Base-by-base conservation (phyloP, 2,329 filamentous ascomycete species). In the Trichoderma arundinaceum region DNA sequence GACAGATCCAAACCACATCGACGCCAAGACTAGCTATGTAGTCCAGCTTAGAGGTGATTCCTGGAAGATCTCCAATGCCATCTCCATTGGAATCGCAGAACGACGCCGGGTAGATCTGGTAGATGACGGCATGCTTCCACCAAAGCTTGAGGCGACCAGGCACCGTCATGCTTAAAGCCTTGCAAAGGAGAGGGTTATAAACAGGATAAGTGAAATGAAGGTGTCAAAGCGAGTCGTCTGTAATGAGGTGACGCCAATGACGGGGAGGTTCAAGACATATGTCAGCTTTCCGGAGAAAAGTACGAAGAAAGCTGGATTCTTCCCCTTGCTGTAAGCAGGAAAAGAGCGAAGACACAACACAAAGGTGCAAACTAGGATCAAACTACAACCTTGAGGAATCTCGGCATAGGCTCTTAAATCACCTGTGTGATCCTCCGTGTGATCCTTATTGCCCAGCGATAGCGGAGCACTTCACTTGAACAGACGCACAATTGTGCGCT, bases 1-100 rank as follows among this genome's bases (percentile, higher is more conserved):
- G 90, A 51, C 84, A 90, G 0, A 88, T 76, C 89, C 89, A 92
- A 56, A 92, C 79, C 7, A 87, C 82, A 70, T 91, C 84, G 9
- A 89, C 79, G 0, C 88, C 88, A 0, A 91, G 76, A 2, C 78
- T 76, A 71, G 86, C 79, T 44, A 90, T 80, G 72, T 90, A 89
- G 70, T 86, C 81, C 1, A 91, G 78, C 68, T 87, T 86, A 48
- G 83, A 83, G 10, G 84, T 83, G 65, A 90, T 86, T n/a, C 88
- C 88, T 7, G 80, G 82, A 17, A 91, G 77, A 68, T 89, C 85
- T 10, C 88, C 87, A 69, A 86, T 80, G 59, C 88, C 86, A 70
- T 87, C 83, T 43, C 81, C 81, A 65, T 87, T 86, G 68, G 81
- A 82, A 72, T 86, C 83, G 63, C 83, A 82, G 73, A 84, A 88